Conservation (phyloP, 495 filamentous ascomycete species). For the Margaritispora aquatica region DNA sequence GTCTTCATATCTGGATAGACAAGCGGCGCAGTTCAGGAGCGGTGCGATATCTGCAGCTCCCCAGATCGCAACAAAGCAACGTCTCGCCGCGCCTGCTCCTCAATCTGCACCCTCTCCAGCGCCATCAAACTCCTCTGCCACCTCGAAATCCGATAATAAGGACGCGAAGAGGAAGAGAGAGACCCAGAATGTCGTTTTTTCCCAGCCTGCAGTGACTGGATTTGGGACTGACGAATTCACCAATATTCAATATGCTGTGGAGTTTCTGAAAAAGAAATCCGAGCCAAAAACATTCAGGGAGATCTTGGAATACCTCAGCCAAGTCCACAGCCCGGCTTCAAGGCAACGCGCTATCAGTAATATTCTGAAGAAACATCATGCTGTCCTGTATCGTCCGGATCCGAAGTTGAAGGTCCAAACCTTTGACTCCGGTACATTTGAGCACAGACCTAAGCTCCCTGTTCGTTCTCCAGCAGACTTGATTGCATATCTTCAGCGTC, state of each 20-base stretch:
- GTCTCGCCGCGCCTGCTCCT: slow-evolving; percentile 29
- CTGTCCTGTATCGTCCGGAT: slow-evolving; percentile 62
- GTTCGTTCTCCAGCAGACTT: slow-evolving; percentile 70
- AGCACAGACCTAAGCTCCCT: slow-evolving; percentile 68
- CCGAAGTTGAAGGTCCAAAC: slow-evolving; percentile 45
- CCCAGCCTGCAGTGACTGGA: slow-evolving; percentile 72
- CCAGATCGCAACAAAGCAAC: slow-evolving; percentile 42
- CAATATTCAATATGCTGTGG: slow-evolving; percentile 75
- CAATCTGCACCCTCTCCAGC: slow-evolving; percentile 35
- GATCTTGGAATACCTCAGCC: slow-evolving; percentile 69
- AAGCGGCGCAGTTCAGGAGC: slow-evolving; percentile 40
- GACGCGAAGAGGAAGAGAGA: slow-evolving; percentile 56
- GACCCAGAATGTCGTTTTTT: slow-evolving; percentile 52
- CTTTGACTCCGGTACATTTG: slow-evolving; percentile 59
- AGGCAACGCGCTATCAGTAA: slow-evolving; percentile 33
- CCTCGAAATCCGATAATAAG: slow-evolving; percentile 38
- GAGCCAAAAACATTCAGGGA: slow-evolving; percentile 63
- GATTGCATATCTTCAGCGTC: slow-evolving; percentile 70
- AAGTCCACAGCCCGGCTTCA: slow-evolving; percentile 42
- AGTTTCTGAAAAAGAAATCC: slow-evolving; percentile 74
- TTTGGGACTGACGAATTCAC: slow-evolving; percentile 75
- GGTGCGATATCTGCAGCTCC: slow-evolving; percentile 39
- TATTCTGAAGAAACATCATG: slow-evolving; percentile 52
- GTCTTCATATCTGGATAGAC: slow-evolving; percentile 45
- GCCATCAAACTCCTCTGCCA: slow-evolving; percentile 35